Conservation (phyloP, 495 filamentous ascomycete genomes). For the Daldinia grandis region DNA sequence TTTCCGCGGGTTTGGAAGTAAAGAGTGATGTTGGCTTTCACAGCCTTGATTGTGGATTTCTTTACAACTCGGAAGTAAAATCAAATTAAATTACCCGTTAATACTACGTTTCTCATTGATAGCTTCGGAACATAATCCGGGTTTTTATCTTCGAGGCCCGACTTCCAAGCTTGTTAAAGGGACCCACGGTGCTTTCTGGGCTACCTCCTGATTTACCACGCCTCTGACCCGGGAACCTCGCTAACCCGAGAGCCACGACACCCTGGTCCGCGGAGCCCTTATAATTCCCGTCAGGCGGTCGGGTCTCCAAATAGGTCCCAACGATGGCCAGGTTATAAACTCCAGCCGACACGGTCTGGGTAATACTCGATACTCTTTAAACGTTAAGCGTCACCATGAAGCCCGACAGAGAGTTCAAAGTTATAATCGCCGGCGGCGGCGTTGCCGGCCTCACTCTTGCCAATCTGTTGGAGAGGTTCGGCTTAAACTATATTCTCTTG, state of each 20-base stretch:
- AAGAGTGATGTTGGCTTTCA: too few species aligned
- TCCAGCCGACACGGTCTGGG: not conserved
- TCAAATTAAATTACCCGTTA: too few species aligned
- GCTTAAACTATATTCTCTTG: not conserved
- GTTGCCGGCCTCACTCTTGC: not conserved
- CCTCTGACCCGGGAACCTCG: not conserved
- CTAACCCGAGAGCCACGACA: not conserved
- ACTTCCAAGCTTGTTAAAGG: too few species aligned
- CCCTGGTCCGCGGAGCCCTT: not conserved
- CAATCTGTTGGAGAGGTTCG: not conserved
- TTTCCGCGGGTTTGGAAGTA: too few species aligned
- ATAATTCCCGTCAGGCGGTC: not conserved
- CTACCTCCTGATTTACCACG: too few species aligned
- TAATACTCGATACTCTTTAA: too few species aligned
- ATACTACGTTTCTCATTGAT: too few species aligned
- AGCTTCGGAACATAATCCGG: too few species aligned
- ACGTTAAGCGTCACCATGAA: not conserved
- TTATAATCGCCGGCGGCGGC: not conserved
- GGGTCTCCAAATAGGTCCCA: not conserved
- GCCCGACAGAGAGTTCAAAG: not conserved
- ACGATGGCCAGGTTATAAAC: not conserved
- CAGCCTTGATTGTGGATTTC: too few species aligned
- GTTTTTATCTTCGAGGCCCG: too few species aligned
- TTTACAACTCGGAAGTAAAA: too few species aligned
- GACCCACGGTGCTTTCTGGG: too few species aligned